Conservation (phyloP, 352 stramenopile genomes). For the Pythium scleroteichum region DNA sequence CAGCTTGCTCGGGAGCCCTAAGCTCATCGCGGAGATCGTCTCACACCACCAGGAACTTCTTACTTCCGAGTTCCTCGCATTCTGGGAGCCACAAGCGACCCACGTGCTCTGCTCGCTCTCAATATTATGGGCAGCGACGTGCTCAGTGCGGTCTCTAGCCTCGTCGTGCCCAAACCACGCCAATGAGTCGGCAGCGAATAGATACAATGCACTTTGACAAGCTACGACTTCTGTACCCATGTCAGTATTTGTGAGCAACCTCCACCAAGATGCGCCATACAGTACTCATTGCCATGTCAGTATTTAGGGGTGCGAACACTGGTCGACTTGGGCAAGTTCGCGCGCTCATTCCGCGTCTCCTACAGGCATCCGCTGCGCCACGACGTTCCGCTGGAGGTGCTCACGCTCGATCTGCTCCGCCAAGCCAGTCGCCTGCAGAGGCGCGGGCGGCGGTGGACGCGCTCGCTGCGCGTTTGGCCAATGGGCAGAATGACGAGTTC, state of each 20-base stretch:
- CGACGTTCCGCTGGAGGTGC: conserved; percentile 12
- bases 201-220: too few relatives aligned
- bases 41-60: conserved; percentile 2
- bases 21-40: background rate
- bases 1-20: background rate
- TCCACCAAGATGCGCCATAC: too few relatives aligned
- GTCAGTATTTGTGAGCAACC: too few relatives aligned
- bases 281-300: conserved; percentile 19
- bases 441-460: background rate
- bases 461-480: background rate
- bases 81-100: background rate
- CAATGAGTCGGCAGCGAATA: too few relatives aligned
- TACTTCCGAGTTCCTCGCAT: background rate
- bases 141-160: background rate
- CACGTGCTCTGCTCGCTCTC: background rate
- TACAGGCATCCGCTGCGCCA: conserved; percentile 17
- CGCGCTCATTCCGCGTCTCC: conserved; percentile 6
- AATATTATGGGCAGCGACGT: conserved; percentile 11
- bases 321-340: background rate
- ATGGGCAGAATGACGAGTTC: background rate
- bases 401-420: background rate
- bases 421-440: background rate
- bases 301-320: too few relatives aligned
- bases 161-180: background rate
- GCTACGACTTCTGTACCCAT: background rate